phyloP scores from a whole-genome alignment of 345 rosid genomes.

The Eucalyptus grandis region DNA sequence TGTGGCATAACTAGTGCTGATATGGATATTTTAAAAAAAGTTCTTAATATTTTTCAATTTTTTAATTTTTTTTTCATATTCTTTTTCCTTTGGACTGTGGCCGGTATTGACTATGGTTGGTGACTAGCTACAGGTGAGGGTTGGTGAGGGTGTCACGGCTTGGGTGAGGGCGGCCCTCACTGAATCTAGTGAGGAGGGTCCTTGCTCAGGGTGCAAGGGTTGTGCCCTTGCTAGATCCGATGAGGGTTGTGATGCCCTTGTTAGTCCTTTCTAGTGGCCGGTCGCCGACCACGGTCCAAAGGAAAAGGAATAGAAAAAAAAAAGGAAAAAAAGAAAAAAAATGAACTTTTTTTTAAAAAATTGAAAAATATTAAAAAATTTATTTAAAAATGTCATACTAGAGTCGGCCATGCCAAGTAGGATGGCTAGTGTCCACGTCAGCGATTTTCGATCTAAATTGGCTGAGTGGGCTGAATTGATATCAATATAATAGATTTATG shows the following conservation, averaged over 20 bases:
- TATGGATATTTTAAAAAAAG: too few relatives aligned
- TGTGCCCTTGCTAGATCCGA: fast-evolving
- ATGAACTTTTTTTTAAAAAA: too few relatives aligned
- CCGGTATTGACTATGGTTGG: fast-evolving
- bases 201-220: fast-evolving
- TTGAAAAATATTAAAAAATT: too few relatives aligned
- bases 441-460: fast-evolving
- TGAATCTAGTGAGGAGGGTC: too few relatives aligned
- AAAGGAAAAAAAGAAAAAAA: too few relatives aligned
- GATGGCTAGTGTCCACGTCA: fast-evolving
- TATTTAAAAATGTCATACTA: too few relatives aligned
- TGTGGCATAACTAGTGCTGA: fast-evolving
- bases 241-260: too few relatives aligned
- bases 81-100: too few relatives aligned
- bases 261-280: fast-evolving
- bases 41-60: too few relatives aligned
- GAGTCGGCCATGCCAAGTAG: fast-evolving
- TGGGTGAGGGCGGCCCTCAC: fast-evolving
- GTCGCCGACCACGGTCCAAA: fast-evolving
- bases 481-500: too few relatives aligned
- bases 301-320: too few relatives aligned
- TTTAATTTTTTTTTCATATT: too few relatives aligned
- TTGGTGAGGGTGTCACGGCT: fast-evolving
- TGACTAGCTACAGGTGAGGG: fast-evolving
- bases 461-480: fast-evolving